Conservation (phyloP, 768 basidiomycete genomes). For the Asterophora lycoperdoides region DNA sequence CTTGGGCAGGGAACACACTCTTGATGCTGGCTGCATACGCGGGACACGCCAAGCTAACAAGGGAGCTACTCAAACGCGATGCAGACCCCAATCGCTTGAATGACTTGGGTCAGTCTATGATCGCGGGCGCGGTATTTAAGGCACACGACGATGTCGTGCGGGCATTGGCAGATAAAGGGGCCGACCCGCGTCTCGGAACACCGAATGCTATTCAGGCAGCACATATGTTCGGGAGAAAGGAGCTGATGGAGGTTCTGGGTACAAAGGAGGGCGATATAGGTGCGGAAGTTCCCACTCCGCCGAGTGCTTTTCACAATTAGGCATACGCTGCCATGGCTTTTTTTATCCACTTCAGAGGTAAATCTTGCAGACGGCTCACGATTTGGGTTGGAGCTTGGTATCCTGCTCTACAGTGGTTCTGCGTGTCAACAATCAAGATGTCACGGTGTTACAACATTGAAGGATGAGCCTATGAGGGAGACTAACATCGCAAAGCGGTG, state of each 20-base stretch:
- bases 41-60: conserved; percentile 54
- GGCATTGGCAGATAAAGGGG: conserved; percentile 48
- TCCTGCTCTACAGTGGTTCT: not conserved
- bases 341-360: too few relatives aligned
- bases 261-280: conserved; percentile 52
- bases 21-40: conserved; percentile 77
- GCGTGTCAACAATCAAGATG: not conserved
- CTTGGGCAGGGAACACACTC: conserved; percentile 61
- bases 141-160: conserved; percentile 58
- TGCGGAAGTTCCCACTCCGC: conserved; percentile 34
- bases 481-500: not conserved
- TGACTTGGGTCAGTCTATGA: conserved; percentile 66
- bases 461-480: not conserved
- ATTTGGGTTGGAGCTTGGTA: not conserved
- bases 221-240: conserved; percentile 59
- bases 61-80: conserved; percentile 48
- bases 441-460: not conserved
- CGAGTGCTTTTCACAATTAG: conserved; percentile 11
- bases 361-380: too few relatives aligned
- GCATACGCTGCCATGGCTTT: too few relatives aligned
- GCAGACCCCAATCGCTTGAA: conserved; percentile 69
- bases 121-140: conserved; percentile 80
- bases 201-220: conserved; percentile 70
- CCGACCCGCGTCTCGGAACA: conserved; percentile 60
- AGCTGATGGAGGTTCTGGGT: conserved; percentile 54